A percentile compares a stretch with the other conserved stretches of the same genome.
Evolutionary conservation across 2,329 filamentous ascomycete genomes (phyloP).

Genomic region (Annulohypoxylon truncatum): DNA sequence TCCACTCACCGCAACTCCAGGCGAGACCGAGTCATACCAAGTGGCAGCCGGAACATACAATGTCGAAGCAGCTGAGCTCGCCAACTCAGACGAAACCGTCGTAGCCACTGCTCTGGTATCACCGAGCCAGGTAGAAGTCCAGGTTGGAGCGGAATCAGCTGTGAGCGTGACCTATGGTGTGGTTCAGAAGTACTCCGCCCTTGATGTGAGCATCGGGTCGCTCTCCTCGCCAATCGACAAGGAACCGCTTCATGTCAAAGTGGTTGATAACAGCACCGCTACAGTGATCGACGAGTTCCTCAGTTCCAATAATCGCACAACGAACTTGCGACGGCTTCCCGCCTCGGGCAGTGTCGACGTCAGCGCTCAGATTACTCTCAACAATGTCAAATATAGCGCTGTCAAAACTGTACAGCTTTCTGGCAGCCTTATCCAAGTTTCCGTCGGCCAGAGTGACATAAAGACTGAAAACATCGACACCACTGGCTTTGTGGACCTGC

Average conservation of each 20-base stretch:
- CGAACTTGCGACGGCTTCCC: background rate
- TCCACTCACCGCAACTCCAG: background rate
- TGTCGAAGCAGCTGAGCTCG: background rate
- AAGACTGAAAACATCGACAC: background rate
- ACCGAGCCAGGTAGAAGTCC: background rate
- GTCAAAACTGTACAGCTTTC: background rate
- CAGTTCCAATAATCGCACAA: background rate
- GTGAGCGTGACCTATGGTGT: slow-evolving; percentile 1
- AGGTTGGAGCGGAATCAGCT: background rate
- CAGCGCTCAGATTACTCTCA: background rate
- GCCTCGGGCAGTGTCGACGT: background rate
- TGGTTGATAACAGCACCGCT: background rate
- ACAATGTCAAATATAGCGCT: slow-evolving; percentile 1
- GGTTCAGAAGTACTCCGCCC: background rate
- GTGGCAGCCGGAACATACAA: slow-evolving; percentile 1
- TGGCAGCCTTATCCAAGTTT: background rate
- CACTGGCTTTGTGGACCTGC: slow-evolving; percentile 9
- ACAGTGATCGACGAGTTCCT: background rate
- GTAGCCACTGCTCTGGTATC: slow-evolving; percentile 5
- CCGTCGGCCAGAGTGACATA: background rate
- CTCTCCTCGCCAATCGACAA: slow-evolving; percentile 2
- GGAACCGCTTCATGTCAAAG: slow-evolving; percentile 2
- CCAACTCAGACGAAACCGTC: background rate
- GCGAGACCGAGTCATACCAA: background rate
- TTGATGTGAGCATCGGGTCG: slow-evolving; percentile 8